Percentiles rank a stretch among this genome's conserved stretches.
These are phyloP conservation scores for Colletotrichum tropicicola DNA, from an alignment of 2,329 filamentous ascomycete species.

Conservation along the genomic window DNA sequence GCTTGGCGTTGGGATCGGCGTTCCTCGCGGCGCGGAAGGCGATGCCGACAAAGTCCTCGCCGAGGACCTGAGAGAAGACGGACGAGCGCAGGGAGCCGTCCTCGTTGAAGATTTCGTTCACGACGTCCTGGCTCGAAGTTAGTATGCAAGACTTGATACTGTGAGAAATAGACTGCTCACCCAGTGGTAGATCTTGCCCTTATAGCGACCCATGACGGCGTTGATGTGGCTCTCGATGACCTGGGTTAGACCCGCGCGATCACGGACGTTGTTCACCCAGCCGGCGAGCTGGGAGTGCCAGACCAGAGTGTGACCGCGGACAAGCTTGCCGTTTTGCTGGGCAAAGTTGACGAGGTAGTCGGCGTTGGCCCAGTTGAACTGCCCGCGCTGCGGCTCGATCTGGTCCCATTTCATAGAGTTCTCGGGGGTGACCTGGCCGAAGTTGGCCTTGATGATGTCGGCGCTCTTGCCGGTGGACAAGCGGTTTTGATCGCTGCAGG, in stretches of 20 bases:
- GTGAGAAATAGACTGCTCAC: conserved; percentile 40
- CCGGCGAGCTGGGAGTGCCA: conserved; percentile 69
- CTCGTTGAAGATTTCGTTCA: conserved; percentile 73
- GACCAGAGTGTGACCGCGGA: conserved; percentile 73
- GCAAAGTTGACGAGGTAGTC: conserved; percentile 71
- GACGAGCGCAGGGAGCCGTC: conserved; percentile 66
- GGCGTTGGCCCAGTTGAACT: conserved; percentile 64
- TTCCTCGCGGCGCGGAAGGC: conserved; percentile 74
- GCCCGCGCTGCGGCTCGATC: conserved; percentile 55
- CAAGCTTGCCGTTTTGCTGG: conserved; percentile 60
- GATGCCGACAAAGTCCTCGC: conserved; percentile 74
- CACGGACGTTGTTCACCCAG: conserved; percentile 67
- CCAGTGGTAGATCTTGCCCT: conserved; percentile 70
- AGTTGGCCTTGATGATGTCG: conserved; percentile 67
- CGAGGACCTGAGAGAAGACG: conserved; percentile 74
- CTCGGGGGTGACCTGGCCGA: conserved; percentile 73
- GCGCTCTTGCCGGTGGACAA: conserved; percentile 59
- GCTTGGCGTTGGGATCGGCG: conserved; percentile 72
- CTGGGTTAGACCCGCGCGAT: conserved; percentile 58
- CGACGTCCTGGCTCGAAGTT: conserved; percentile 69
- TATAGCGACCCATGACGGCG: conserved; percentile 65
- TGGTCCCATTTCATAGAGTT: conserved; percentile 78
- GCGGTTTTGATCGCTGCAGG: conserved; percentile 61
- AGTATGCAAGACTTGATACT: too few relatives aligned
- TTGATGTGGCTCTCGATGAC: conserved; percentile 70